phyloP scores from a whole-genome alignment of 306 rosid species.

The Acmispon strigosus region DNA sequence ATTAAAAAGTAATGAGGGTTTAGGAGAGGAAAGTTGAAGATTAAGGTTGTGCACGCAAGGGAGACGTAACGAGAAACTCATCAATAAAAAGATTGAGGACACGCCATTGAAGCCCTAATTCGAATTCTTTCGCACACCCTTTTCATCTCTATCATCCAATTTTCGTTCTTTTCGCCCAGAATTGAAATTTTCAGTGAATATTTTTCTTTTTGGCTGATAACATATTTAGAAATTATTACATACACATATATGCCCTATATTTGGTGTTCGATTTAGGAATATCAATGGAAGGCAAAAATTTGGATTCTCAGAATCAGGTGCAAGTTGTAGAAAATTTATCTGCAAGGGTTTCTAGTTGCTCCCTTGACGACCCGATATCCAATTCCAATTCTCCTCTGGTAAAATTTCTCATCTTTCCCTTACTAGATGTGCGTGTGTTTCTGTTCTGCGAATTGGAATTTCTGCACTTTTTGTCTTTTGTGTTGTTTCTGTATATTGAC shows the following conservation, averaged over 20 bases:
- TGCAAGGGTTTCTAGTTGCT: constrained; percentile 24
- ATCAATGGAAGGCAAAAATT: constrained; percentile 27
- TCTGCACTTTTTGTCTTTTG: not conserved
- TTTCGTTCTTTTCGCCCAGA: constrained; percentile 16
- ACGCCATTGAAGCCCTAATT: constrained; percentile 28
- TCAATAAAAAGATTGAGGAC: not conserved
- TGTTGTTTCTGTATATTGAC: not conserved
- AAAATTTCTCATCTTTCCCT: not conserved
- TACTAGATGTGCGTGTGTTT: not conserved
- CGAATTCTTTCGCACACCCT: constrained; percentile 8
- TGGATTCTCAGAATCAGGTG: constrained; percentile 16
- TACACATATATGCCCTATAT: constrained; percentile 9
- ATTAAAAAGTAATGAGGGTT: not conserved
- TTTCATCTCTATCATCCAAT: constrained; percentile 2
- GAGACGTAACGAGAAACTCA: constrained; percentile 20
- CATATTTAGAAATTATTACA: not conserved
- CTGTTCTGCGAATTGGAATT: not conserved
- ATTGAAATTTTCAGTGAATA: not conserved
- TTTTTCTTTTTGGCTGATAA: not conserved
- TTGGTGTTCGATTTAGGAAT: constrained; percentile 12
- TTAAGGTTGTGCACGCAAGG: constrained; percentile 29
- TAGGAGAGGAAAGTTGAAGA: not conserved
- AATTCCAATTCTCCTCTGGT: constrained; percentile 29
- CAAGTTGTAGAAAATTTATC: constrained; percentile 26
- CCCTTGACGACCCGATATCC: constrained; percentile 11